Percentiles rank a stretch among this genome's conserved stretches.
Evolutionary conservation across 495 filamentous ascomycete genomes (phyloP).

Genomic region (Pyrenopolyporus hunteri): DNA sequence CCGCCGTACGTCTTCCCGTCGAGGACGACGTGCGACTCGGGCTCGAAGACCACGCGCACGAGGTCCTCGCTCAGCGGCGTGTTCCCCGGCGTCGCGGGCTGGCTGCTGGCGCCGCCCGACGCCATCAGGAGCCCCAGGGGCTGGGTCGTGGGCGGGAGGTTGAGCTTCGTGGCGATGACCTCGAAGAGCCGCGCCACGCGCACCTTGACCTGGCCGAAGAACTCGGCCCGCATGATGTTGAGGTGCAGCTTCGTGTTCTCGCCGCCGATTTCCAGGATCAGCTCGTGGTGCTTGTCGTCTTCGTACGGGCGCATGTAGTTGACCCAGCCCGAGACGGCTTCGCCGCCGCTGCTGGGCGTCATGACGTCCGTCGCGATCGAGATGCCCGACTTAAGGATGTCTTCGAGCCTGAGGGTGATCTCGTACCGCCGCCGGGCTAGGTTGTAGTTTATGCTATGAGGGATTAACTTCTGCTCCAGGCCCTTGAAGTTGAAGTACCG

Average conservation of each 20-base stretch:
- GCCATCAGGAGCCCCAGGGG: constrained; percentile 73
- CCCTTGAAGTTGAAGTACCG: constrained; percentile 93
- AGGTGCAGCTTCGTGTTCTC: constrained; percentile 71
- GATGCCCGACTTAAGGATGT: constrained; percentile 84
- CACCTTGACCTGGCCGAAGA: constrained; percentile 70
- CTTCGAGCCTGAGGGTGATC: constrained; percentile 81
- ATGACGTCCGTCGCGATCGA: constrained; percentile 61
- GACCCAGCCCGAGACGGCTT: constrained; percentile 63
- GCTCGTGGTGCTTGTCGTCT: constrained; percentile 72
- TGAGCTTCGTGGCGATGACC: constrained; percentile 81
- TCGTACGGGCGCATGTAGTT: constrained; percentile 83
- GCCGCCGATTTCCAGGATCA: constrained; percentile 79
- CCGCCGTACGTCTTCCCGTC: constrained; percentile 63
- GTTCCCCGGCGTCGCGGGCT: constrained; percentile 70
- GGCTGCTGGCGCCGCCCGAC: constrained; percentile 53
- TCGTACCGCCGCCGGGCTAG: constrained; percentile 68
- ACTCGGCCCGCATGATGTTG: constrained; percentile 63
- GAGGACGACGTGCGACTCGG: constrained; percentile 72
- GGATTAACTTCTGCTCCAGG: constrained; percentile 85
- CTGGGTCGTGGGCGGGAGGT: constrained; percentile 65
- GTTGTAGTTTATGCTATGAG: constrained; percentile 79
- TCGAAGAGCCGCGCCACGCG: constrained; percentile 75
- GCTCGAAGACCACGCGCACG: constrained; percentile 69
- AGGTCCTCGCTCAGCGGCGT: constrained; percentile 73
- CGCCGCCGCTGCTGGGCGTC: constrained; percentile 24